Evolutionary conservation across 495 filamentous ascomycete genomes (phyloP), one percentile per base, ranked within the genome.

Genomic region (Evernia prunastri): DNA sequence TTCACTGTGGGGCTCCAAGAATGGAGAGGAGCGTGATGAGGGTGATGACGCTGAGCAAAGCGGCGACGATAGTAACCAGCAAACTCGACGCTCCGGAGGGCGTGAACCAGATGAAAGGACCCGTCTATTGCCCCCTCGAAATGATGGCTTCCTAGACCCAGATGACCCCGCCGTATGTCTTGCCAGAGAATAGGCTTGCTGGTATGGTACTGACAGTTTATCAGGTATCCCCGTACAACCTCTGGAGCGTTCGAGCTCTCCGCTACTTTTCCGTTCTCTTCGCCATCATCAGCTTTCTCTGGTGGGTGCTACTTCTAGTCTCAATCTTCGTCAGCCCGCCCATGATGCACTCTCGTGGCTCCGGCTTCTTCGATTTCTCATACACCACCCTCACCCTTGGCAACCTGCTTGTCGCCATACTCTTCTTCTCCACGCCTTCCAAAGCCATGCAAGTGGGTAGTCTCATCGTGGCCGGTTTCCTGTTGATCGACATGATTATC

Each of bases 201-300:
- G 20, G 20, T 12, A 40, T 43, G 18, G 49, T 65, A 42, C 57
- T 72, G 42, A 69, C 39, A 51, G 18, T 17, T 31, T 31, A 33
- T 43, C 61, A 92, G 89, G 89, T 97, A 37, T 92, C 94, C 2
- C 94, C 94, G 0, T 96, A 96, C 77, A 98, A 98, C 71, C 85
- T 97, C 59, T 96, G 89, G 85, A 88, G 84, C 65, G 88, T 98
- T 43, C 86, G 94, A 36, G 80, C 88, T 39, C 76, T 93, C 18
- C 84, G 91, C 67, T 87, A 82, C 71, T 69, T 91, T 45, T 89
- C 89, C 6, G 81, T 93, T 63, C 60, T 89, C 58, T 88, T 96
- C 69, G 79, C 91, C 36, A 75, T 77, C 63, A 73, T 96, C 68
- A 88, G 82, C 70, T 90, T 96, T 68, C 69, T 91, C 47, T 98